Evolutionary conservation across 2,329 filamentous ascomycete genomes (phyloP).

Genomic region (Epichloe uncinata): DNA sequence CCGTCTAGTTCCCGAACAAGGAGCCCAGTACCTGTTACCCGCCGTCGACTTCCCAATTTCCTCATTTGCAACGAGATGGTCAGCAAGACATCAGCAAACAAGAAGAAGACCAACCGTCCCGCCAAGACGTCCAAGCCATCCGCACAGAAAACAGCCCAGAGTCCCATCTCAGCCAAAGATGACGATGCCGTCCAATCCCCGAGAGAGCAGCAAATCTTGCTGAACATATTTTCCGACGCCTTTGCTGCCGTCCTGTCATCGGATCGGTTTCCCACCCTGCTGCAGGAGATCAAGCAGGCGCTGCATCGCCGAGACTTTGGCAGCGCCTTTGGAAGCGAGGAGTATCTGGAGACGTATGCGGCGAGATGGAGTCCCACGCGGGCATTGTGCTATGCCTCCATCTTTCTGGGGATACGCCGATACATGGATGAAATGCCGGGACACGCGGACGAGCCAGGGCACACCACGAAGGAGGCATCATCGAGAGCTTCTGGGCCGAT

Average conservation of each 20-base stretch:
- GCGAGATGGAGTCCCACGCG: slow-evolving; percentile 82
- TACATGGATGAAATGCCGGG: slow-evolving; percentile 19
- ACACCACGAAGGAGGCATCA: background rate
- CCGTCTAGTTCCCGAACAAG: background rate
- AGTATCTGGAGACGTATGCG: slow-evolving; percentile 70
- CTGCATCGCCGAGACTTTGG: slow-evolving; percentile 78
- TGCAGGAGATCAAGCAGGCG: slow-evolving; percentile 77
- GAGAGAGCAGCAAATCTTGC: slow-evolving; percentile 49
- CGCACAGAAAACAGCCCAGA: background rate
- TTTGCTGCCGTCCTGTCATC: slow-evolving; percentile 40
- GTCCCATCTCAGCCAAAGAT: background rate
- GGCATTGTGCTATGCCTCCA: slow-evolving; percentile 62
- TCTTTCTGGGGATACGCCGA: slow-evolving; percentile 29
- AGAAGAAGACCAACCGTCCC: background rate
- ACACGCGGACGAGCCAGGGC: background rate
- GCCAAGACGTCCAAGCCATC: background rate
- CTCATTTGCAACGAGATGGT: slow-evolving; percentile 2
- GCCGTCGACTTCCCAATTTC: background rate
- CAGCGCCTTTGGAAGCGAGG: slow-evolving; percentile 58
- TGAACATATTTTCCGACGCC: slow-evolving; percentile 55
- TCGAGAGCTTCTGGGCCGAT: background rate
- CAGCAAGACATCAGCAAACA: slow-evolving; percentile 1
- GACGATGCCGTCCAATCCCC: slow-evolving; percentile 1
- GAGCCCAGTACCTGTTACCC: background rate
- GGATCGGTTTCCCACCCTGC: slow-evolving; percentile 34